Evolutionary conservation across 2,329 filamentous ascomycete species (phyloP).

Genomic region (Fusarium pilosicola): DNA sequence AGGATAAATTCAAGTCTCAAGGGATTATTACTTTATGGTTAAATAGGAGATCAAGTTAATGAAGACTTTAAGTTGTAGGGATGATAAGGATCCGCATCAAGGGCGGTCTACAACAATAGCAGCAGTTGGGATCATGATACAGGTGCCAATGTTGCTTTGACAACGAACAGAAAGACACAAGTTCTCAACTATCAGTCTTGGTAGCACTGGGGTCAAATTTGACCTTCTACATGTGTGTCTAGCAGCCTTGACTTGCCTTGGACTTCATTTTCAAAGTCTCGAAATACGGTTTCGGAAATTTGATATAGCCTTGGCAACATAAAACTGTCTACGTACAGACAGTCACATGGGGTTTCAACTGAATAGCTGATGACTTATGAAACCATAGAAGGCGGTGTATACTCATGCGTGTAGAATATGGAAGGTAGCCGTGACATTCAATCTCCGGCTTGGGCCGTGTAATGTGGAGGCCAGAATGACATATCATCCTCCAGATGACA

Average conservation of each 20-base stretch:
- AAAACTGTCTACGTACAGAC: neutral
- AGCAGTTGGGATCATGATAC: neutral
- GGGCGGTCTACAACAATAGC: neutral
- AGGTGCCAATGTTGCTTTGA: neutral
- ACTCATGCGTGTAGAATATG: neutral
- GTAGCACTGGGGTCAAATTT: neutral
- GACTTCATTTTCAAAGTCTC: neutral
- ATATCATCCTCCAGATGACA: neutral
- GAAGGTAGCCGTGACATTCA: neutral
- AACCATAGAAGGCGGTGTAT: neutral
- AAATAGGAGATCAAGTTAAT: neutral
- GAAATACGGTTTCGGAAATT: constrained; percentile 5
- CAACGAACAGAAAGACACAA: neutral
- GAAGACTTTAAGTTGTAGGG: neutral
- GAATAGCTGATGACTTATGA: neutral
- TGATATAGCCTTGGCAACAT: neutral
- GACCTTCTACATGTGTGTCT: constrained; percentile 3
- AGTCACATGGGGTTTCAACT: neutral
- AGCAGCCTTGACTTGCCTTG: neutral
- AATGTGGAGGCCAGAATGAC: neutral
- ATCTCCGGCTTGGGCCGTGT: neutral
- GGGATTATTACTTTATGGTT: neutral
- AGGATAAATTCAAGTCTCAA: neutral
- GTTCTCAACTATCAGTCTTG: neutral
- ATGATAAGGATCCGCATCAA: neutral